phyloP scores from a whole-genome alignment of 441 rosid genomes.

The Erysimum cheiri region DNA sequence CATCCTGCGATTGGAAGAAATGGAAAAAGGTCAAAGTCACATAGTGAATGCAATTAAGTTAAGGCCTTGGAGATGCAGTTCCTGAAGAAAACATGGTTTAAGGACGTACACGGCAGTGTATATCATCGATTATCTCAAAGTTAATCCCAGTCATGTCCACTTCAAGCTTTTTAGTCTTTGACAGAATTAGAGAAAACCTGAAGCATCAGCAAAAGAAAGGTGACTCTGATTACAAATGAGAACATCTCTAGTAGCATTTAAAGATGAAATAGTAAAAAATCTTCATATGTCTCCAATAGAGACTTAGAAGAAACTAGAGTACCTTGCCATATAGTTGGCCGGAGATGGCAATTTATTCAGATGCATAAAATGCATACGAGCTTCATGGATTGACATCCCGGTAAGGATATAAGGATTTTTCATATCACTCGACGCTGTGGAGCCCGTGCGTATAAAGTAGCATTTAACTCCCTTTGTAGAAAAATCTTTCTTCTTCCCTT shows the following conservation, averaged over 20 bases:
- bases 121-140: constrained; percentile 47
- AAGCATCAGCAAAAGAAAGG: constrained; percentile 33
- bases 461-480: constrained; percentile 62
- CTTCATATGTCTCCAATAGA: neutral
- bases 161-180: constrained; percentile 61
- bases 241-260: no score
- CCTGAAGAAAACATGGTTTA: neutral
- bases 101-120: constrained; percentile 58
- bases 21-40: neutral
- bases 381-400: constrained; percentile 61
- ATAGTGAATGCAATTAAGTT: neutral
- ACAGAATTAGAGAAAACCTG: constrained; percentile 77
- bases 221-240: constrained; percentile 17
- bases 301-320: neutral
- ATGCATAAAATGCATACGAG: constrained; percentile 76
- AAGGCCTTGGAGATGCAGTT: neutral
- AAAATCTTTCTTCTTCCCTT: constrained; percentile 64
- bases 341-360: constrained; percentile 52
- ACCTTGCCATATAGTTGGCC: constrained; percentile 75
- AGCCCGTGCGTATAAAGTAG: constrained; percentile 65
- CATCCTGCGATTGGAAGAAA: constrained; percentile 50
- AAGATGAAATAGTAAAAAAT: no score
- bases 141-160: constrained; percentile 49
- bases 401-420: constrained; percentile 47
- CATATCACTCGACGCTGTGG: constrained; percentile 46